phyloP scores from a whole-genome alignment of 805 yeast species.

The Zygotorulaspora danielsina region DNA sequence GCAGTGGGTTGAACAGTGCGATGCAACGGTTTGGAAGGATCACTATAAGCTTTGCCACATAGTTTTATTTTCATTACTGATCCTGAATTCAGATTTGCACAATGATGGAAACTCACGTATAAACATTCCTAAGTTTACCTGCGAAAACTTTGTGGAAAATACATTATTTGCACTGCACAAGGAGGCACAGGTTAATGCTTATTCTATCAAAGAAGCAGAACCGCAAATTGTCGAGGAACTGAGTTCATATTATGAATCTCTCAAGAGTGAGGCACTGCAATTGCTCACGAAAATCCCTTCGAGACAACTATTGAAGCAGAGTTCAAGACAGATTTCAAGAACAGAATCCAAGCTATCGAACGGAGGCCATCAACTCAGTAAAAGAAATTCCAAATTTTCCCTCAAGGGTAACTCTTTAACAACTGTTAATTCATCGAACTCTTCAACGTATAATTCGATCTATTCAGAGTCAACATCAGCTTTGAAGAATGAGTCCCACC shows the following conservation, averaged over 20 bases:
- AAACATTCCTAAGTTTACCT: constrained; percentile 35
- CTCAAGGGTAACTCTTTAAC: constrained; percentile 5
- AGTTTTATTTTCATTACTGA: constrained; percentile 63
- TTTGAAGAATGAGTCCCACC: constrained; percentile 10
- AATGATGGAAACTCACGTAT: constrained; percentile 39
- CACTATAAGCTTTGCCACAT: constrained; percentile 61
- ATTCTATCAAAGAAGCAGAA: constrained; percentile 11
- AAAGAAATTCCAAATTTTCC: constrained; percentile 9
- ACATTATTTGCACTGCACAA: constrained; percentile 45
- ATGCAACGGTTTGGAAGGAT: constrained; percentile 44
- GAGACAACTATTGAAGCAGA: constrained; percentile 1
- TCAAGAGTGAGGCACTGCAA: constrained; percentile 26
- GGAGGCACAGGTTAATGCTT: constrained; percentile 19
- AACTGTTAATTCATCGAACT: constrained; percentile 6
- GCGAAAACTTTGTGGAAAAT: constrained; percentile 45
- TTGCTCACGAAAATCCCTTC: constrained; percentile 12
- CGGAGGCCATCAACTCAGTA: constrained; percentile 3
- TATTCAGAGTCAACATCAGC: constrained; percentile 11
- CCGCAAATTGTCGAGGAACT: constrained; percentile 19
- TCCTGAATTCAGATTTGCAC: constrained; percentile 75
- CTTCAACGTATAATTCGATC: constrained; percentile 7
- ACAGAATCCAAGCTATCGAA: constrained; percentile 1
- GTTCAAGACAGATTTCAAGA: neutral
- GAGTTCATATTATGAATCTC: constrained; percentile 20
- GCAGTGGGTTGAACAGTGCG: constrained; percentile 53